Conservation (phyloP, 192 early-diverging fungal genomes). For the Entomortierella chlamydospora region DNA sequence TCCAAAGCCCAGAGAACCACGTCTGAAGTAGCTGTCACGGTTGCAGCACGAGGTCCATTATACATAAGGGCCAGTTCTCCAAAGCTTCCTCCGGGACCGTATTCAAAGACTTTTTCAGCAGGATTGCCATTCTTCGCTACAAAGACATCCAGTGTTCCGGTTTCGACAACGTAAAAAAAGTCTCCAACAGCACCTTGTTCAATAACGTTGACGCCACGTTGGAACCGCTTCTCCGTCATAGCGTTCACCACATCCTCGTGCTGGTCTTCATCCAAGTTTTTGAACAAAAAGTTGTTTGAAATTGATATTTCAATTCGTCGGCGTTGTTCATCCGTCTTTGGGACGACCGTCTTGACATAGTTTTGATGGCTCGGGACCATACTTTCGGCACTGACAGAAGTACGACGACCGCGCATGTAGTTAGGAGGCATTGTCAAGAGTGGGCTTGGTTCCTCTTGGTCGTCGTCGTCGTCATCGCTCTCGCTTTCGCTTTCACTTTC, state of each 20-base stretch:
- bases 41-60: constrained; percentile 97
- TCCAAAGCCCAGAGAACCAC: constrained; percentile 96
- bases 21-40: constrained; percentile 87
- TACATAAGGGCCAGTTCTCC: constrained; percentile 99
- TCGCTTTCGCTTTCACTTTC: constrained; percentile 55
- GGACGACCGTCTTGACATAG: constrained; percentile 87
- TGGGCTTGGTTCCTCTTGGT: constrained; percentile 72
- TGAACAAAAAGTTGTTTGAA: constrained; percentile 93
- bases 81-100: constrained; percentile 91
- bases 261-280: constrained; percentile 95
- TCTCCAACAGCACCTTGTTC: constrained; percentile 96
- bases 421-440: constrained; percentile 67
- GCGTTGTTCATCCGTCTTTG: constrained; percentile 89
- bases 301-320: constrained; percentile 86
- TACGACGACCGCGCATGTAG: constrained; percentile 90
- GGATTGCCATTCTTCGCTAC: constrained; percentile 75
- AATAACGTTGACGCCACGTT: constrained; percentile 80
- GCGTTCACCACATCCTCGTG: constrained; percentile 94
- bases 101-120: constrained; percentile 80
- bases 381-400: constrained; percentile 96
- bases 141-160: constrained; percentile 91
- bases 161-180: constrained; percentile 98
- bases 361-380: constrained; percentile 91
- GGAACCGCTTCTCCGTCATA: constrained; percentile 91
- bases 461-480: constrained; percentile 70